Conservation (phyloP, 768 basidiomycete species). For the Suillus subaureus region DNA sequence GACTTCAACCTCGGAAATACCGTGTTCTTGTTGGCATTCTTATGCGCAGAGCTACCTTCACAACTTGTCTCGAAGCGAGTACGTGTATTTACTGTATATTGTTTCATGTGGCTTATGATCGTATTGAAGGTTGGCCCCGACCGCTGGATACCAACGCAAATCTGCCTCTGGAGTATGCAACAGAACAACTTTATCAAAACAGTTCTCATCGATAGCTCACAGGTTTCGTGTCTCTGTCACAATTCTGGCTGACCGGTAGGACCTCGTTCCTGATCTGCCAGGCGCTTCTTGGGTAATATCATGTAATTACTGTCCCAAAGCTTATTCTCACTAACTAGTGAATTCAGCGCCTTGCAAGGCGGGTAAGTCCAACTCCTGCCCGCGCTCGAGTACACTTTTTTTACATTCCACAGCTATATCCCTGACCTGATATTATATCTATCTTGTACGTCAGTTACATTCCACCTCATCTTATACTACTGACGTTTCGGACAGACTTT, state of each 20-base stretch:
- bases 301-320: not conserved
- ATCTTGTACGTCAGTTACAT: conserved; percentile 44
- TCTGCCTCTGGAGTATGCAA: conserved; percentile 50
- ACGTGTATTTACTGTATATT: conserved; percentile 14
- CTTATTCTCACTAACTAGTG: conserved; percentile 3
- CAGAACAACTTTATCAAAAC: not conserved
- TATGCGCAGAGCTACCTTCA: conserved; percentile 61
- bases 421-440: conserved; percentile 64
- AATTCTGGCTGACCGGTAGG: conserved; percentile 62
- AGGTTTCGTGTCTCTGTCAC: conserved; percentile 48
- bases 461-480: not conserved
- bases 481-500: conserved; percentile 32
- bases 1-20: conserved; percentile 62
- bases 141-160: conserved; percentile 63
- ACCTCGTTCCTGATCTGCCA: conserved; percentile 52
- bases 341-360: conserved; percentile 44
- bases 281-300: conserved; percentile 46
- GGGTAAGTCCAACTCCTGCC: conserved; percentile 32
- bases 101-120: not conserved
- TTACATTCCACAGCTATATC: conserved; percentile 43
- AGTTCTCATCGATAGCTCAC: not conserved
- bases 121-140: conserved; percentile 56
- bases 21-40: conserved; percentile 51
- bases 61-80: conserved; percentile 64
- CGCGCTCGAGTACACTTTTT: not conserved